phyloP scores from a whole-genome alignment of 345 rosid genomes.

The Heritiera littoralis region DNA sequence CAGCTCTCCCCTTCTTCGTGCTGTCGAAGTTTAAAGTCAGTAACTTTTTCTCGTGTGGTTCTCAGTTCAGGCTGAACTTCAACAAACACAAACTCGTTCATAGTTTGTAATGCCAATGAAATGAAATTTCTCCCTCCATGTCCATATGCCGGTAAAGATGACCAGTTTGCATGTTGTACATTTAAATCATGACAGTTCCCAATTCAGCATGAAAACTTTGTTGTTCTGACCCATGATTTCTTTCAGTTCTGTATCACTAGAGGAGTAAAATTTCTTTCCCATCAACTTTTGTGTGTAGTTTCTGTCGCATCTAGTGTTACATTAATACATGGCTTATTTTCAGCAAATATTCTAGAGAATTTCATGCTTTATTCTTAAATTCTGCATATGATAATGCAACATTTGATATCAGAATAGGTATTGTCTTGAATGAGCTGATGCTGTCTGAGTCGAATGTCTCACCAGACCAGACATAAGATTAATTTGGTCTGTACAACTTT shows the following conservation, averaged over 20 bases:
- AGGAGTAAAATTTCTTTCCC: background rate
- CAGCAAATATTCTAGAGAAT: background rate
- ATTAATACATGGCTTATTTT: background rate
- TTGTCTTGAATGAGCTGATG: background rate
- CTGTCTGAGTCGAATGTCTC: background rate
- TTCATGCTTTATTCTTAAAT: background rate
- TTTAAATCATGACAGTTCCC: background rate
- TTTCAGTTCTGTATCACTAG: background rate
- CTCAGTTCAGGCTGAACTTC: background rate
- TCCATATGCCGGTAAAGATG: background rate
- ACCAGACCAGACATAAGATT: background rate
- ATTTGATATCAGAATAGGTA: background rate
- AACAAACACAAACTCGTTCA: background rate
- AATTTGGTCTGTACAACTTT: background rate
- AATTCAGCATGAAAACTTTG: background rate
- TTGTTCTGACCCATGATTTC: background rate
- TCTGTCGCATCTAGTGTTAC: background rate
- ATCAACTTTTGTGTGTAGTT: background rate
- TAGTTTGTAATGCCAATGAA: background rate
- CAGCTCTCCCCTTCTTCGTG: constrained; percentile 49
- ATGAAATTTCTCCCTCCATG: background rate
- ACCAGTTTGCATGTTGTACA: background rate
- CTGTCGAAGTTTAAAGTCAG: constrained; percentile 27
- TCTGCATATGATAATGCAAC: background rate
- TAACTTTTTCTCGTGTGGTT: background rate